Evolutionary conservation across 139 green algal genomes (phyloP).

Genomic region (Diplosphaera chodatii): DNA sequence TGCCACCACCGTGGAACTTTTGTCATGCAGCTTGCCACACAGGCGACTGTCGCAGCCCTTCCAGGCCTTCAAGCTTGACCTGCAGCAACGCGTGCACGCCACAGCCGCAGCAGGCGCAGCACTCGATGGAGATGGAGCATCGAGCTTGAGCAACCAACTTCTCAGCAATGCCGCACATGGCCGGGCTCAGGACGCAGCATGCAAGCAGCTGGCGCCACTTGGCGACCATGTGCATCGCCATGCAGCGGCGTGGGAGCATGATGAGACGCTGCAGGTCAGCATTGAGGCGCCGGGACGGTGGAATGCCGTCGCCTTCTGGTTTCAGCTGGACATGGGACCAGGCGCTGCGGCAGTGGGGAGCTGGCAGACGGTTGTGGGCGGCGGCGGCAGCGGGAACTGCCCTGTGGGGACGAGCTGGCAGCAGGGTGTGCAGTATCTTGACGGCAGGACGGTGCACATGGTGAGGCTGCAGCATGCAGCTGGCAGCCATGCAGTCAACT

Average conservation of each 20-base stretch:
- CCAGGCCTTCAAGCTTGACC: slow-evolving; percentile 34
- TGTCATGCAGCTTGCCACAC: slow-evolving; percentile 13
- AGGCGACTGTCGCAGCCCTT: slow-evolving; percentile 43
- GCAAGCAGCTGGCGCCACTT: neutral
- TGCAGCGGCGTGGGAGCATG: slow-evolving; percentile 26
- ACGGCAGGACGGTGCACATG: slow-evolving; percentile 18
- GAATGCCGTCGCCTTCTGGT: slow-evolving; percentile 75
- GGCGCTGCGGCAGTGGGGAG: neutral
- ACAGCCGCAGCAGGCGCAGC: no score
- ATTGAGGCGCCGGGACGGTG: slow-evolving; percentile 23
- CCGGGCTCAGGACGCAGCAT: neutral
- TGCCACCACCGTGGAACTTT: no score
- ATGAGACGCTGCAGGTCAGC: slow-evolving; percentile 20
- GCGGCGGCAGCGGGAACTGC: neutral
- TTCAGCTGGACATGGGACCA: slow-evolving; percentile 43
- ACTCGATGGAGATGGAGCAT: no score
- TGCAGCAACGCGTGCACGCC: slow-evolving; percentile 29
- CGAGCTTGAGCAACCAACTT: no score
- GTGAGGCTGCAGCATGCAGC: no score
- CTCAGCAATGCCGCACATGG: no score
- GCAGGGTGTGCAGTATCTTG: slow-evolving; percentile 51
- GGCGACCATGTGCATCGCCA: neutral
- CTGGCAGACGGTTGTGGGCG: neutral
- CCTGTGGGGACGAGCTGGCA: slow-evolving; percentile 20
- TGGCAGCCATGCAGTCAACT: no score